Conservation (phyloP, 2,329 filamentous ascomycete genomes). For the Colletotrichum cordylinicola region DNA sequence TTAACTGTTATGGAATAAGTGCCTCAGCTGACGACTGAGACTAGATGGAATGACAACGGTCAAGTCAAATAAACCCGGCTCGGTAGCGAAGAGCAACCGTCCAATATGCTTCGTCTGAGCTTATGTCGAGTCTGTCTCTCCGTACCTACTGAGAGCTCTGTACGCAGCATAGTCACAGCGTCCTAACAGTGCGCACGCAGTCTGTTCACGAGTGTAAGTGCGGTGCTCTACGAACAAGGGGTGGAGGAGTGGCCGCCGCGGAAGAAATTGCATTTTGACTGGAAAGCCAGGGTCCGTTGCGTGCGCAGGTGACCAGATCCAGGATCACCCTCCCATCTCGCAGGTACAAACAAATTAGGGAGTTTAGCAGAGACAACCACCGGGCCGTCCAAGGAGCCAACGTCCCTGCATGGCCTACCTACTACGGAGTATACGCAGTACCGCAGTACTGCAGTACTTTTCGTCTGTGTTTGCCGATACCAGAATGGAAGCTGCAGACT, state of each 20-base stretch:
- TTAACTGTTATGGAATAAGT: not conserved
- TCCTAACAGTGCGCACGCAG: not conserved
- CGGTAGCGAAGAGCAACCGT: not conserved
- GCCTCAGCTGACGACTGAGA: not conserved
- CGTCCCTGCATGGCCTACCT: not conserved
- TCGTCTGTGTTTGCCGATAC: too few relatives aligned
- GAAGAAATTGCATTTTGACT: not conserved
- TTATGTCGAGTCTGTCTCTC: too few relatives aligned
- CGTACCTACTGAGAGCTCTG: too few relatives aligned
- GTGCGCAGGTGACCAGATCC: not conserved
- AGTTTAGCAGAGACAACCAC: not conserved
- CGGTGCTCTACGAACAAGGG: not conserved
- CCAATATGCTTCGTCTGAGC: not conserved
- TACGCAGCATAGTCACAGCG: too few relatives aligned
- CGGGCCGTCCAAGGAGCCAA: not conserved
- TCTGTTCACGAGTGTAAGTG: not conserved
- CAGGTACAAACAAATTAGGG: not conserved
- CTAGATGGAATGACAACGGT: not conserved
- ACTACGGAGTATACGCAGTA: too few relatives aligned
- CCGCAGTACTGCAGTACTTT: too few relatives aligned
- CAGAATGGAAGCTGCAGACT: too few relatives aligned
- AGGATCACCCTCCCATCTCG: not conserved
- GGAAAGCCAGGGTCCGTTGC: not conserved
- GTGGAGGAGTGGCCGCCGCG: not conserved
- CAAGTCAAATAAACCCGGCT: not conserved